Evolutionary conservation across 768 basidiomycete species (phyloP).

Genomic region (Trametes sanguinea): DNA sequence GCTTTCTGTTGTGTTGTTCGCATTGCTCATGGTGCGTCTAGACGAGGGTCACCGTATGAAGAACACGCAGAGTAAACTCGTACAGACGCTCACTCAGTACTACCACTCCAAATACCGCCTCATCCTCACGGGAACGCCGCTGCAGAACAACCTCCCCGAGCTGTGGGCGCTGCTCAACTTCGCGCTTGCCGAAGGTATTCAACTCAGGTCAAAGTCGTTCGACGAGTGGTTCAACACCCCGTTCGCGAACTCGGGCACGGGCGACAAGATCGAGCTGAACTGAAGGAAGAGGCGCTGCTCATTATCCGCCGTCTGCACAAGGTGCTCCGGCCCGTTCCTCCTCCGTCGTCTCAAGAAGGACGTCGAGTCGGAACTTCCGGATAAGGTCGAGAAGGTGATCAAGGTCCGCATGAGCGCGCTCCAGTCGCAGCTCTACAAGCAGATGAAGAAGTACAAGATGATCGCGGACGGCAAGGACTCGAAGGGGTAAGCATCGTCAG

Average conservation of each 20-base stretch:
- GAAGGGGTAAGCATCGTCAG: slow-evolving; percentile 60
- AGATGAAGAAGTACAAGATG: slow-evolving; percentile 99
- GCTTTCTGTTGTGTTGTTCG: not conserved
- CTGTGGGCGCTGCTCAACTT: slow-evolving; percentile 96
- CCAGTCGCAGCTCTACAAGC: slow-evolving; percentile 91
- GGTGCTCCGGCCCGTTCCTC: slow-evolving; percentile 93
- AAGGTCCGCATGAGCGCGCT: slow-evolving; percentile 93
- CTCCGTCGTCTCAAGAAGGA: slow-evolving; percentile 93
- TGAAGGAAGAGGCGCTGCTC: slow-evolving; percentile 98
- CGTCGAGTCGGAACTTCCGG: slow-evolving; percentile 92
- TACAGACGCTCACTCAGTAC: slow-evolving; percentile 86
- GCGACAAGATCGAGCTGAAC: slow-evolving; percentile 98
- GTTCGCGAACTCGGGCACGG: slow-evolving; percentile 96
- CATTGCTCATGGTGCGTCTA: slow-evolving; percentile 31
- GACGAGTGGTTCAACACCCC: slow-evolving; percentile 99
- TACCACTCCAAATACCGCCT: slow-evolving; percentile 93
- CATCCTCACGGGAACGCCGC: slow-evolving; percentile 92
- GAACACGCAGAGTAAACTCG: slow-evolving; percentile 87
- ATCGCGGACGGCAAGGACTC: slow-evolving; percentile 79
- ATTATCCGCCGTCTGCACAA: slow-evolving; percentile 97
- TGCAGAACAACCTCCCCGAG: slow-evolving; percentile 97
- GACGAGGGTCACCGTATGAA: slow-evolving; percentile 99
- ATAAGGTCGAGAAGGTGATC: slow-evolving; percentile 98
- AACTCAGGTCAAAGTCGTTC: slow-evolving; percentile 99
- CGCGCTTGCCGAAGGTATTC: slow-evolving; percentile 91